A percentile compares a stretch with the other conserved stretches of the same genome.
phyloP scores from a whole-genome alignment of 495 filamentous ascomycete genomes.

The Podospora conica region DNA sequence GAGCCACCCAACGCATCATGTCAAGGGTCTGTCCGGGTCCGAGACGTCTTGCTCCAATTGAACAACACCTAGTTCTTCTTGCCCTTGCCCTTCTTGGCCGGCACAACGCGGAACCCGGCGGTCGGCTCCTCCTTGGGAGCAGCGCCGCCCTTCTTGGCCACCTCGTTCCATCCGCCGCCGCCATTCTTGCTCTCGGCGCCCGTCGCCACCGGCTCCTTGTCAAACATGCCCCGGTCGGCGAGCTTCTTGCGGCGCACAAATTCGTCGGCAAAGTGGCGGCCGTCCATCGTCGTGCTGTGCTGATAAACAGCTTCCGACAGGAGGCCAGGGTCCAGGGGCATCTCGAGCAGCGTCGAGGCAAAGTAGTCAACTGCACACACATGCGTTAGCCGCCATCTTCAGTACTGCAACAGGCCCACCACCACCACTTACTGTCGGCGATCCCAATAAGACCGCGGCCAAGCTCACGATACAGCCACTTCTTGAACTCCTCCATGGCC shows the following conservation, averaged over 20 bases:
- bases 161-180: slow-evolving; percentile 87
- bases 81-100: slow-evolving; percentile 80
- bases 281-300: slow-evolving; percentile 78
- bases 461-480: slow-evolving; percentile 78
- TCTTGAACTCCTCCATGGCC: slow-evolving; percentile 80
- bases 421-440: slow-evolving; percentile 43
- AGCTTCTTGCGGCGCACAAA: slow-evolving; percentile 88
- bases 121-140: slow-evolving; percentile 42
- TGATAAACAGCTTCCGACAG: slow-evolving; percentile 86
- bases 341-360: slow-evolving; percentile 61
- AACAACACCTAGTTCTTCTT: slow-evolving; percentile 37
- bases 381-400: slow-evolving; percentile 20
- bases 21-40: too few relatives aligned
- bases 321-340: slow-evolving; percentile 70
- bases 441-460: slow-evolving; percentile 45
- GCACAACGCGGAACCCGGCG: slow-evolving; percentile 79
- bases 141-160: slow-evolving; percentile 76
- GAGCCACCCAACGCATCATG: background rate
- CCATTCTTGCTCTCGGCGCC: slow-evolving; percentile 40
- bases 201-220: slow-evolving; percentile 48
- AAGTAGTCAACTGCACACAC: slow-evolving; percentile 63
- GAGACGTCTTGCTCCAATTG: background rate
- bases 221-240: slow-evolving; percentile 80
- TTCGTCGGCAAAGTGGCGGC: slow-evolving; percentile 87
- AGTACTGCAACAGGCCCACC: slow-evolving; percentile 15